These are phyloP conservation scores for Avena eriantha DNA, from an alignment of 176 grass and related monocot species.

Conservation along the genomic window DNA sequence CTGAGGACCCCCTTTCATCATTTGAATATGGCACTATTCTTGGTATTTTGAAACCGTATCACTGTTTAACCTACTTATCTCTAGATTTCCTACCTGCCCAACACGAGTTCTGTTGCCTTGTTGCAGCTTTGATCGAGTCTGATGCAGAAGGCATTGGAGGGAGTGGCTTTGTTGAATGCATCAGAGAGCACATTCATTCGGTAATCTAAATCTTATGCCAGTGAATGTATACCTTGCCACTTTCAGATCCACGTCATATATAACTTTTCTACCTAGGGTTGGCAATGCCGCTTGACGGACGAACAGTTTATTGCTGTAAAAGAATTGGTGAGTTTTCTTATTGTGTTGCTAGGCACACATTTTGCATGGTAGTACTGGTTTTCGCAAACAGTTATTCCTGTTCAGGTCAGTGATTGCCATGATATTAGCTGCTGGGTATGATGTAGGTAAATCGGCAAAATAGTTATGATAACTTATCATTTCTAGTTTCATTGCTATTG, in stretches of 20 bases:
- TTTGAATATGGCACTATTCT: slow-evolving; percentile 99
- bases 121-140: slow-evolving; percentile 97
- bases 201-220: slow-evolving; percentile 58
- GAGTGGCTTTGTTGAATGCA: slow-evolving; percentile 99
- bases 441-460: slow-evolving; percentile 29
- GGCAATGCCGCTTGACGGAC: slow-evolving; percentile 99
- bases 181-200: slow-evolving; percentile 97
- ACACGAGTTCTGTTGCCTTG: slow-evolving; percentile 43
- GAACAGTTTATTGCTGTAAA: slow-evolving; percentile 99
- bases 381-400: slow-evolving; percentile 22
- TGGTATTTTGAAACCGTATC: slow-evolving; percentile 62
- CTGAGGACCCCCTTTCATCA: slow-evolving; percentile 99
- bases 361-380: slow-evolving; percentile 29
- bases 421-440: slow-evolving; percentile 15
- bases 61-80: slow-evolving; percentile 33
- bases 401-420: slow-evolving; percentile 22
- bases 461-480: slow-evolving; percentile 18
- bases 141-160: slow-evolving; percentile 99
- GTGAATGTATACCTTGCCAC: slow-evolving; percentile 23
- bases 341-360: slow-evolving; percentile 3
- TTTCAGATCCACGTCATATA: slow-evolving; percentile 40
- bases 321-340: slow-evolving; percentile 79
- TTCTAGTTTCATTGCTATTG: slow-evolving; percentile 20
- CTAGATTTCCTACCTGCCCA: slow-evolving; percentile 17
- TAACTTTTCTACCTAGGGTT: slow-evolving; percentile 72